Conservation (phyloP, 2,329 filamentous ascomycete genomes). For the Claviceps arundinis region DNA sequence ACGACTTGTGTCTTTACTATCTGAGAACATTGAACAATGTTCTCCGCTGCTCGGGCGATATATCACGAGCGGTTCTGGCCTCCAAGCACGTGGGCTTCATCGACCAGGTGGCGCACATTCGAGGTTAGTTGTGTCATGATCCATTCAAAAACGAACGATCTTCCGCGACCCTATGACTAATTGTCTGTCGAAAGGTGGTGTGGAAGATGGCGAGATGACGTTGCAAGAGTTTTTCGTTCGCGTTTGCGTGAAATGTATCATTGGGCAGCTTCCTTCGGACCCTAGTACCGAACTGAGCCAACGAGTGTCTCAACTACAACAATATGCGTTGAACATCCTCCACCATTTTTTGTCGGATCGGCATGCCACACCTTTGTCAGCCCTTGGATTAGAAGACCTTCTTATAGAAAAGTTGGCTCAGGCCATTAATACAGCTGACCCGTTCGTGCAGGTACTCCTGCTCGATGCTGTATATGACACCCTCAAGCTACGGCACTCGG, state of each 20-base stretch:
- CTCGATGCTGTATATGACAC: constrained; percentile 66
- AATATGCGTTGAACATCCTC: constrained; percentile 55
- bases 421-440: constrained; percentile 47
- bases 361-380: constrained; percentile 43
- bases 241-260: constrained; percentile 50
- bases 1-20: constrained; percentile 67
- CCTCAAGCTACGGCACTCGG: constrained; percentile 48
- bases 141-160: background rate
- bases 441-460: constrained; percentile 62
- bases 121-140: constrained; percentile 30
- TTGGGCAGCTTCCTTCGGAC: constrained; percentile 10
- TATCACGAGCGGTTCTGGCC: constrained; percentile 57
- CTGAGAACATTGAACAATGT: constrained; percentile 62
- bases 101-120: constrained; percentile 21
- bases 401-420: constrained; percentile 56
- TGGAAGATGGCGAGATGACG: constrained; percentile 41
- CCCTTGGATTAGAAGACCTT: constrained; percentile 54
- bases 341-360: constrained; percentile 56
- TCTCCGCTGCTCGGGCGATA: constrained; percentile 50
- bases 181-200: constrained; percentile 27
- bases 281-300: constrained; percentile 14
- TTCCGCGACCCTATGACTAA: background rate
- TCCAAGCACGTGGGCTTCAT: constrained; percentile 33
- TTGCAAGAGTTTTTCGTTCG: constrained; percentile 57
- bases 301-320: constrained; percentile 54